Conservation (phyloP, 345 rosid genomes). For the Euphorbia peplus region DNA sequence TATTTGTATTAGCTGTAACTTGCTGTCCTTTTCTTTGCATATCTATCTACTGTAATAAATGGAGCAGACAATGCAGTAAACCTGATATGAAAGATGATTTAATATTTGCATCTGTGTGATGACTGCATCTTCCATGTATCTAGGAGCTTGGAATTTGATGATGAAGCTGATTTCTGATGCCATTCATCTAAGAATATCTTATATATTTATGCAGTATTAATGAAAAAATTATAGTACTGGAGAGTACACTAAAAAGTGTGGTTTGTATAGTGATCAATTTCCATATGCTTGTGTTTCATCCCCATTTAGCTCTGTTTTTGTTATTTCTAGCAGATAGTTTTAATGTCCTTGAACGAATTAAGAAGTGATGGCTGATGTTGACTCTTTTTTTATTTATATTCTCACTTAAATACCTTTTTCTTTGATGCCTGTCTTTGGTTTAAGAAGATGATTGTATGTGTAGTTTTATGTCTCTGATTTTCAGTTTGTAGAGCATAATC, state of each 20-base stretch:
- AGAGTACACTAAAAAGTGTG: not conserved
- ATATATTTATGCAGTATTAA: not conserved
- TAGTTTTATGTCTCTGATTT: not conserved
- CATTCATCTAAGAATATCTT: not conserved
- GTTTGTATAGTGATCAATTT: not conserved
- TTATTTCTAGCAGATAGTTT: not conserved
- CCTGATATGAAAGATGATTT: not conserved
- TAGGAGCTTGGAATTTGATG: slow-evolving; percentile 10
- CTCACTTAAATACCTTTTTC: not conserved
- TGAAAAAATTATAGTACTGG: not conserved
- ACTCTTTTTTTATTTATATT: not conserved
- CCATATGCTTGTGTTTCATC: not conserved
- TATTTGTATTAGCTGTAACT: not conserved
- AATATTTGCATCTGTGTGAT: not conserved
- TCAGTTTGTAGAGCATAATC: not conserved
- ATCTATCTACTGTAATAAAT: not conserved
- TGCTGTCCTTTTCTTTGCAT: not conserved
- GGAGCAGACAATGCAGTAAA: not conserved
- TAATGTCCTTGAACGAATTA: not conserved
- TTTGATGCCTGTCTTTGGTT: not conserved
- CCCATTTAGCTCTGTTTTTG: not conserved
- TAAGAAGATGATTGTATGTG: not conserved
- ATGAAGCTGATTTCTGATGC: not conserved
- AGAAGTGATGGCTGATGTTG: not conserved
- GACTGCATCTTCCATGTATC: not conserved